phyloP scores from a whole-genome alignment of 441 rosid species.

The Dalechampia spathulata region DNA sequence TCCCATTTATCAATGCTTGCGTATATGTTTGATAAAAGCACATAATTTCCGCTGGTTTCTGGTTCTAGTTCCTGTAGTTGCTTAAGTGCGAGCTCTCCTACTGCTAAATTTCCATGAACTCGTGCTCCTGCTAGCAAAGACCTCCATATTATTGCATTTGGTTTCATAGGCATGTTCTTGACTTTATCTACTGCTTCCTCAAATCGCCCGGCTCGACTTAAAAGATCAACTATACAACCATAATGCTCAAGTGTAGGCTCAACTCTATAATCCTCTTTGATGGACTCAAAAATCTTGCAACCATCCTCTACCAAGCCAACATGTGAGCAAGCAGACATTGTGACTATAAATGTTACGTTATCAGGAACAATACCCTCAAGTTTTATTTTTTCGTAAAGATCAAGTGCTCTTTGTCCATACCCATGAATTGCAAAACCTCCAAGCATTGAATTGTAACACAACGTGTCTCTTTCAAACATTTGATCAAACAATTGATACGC shows the following conservation, averaged over 20 bases:
- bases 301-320: slow-evolving; percentile 49
- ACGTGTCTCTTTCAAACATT: slow-evolving; percentile 33
- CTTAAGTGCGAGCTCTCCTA: slow-evolving; percentile 41
- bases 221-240: slow-evolving; percentile 55
- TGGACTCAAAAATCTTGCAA: slow-evolving; percentile 33
- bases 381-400: slow-evolving; percentile 29
- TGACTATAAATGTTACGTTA: slow-evolving; percentile 39
- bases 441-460: slow-evolving; percentile 53
- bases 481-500: slow-evolving; percentile 44
- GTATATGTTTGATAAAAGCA: slow-evolving; percentile 55
- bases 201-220: slow-evolving; percentile 47
- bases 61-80: slow-evolving; percentile 39
- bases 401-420: slow-evolving; percentile 35
- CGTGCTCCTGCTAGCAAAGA: slow-evolving; percentile 53
- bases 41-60: slow-evolving; percentile 47
- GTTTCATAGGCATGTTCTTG: slow-evolving; percentile 51
- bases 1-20: slow-evolving; percentile 48
- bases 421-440: slow-evolving; percentile 51
- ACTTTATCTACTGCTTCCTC: slow-evolving; percentile 41
- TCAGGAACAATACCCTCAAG: slow-evolving; percentile 38
- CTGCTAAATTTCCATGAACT: slow-evolving; percentile 37
- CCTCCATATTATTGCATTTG: slow-evolving; percentile 51
- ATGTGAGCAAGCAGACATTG: slow-evolving; percentile 51
- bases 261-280: slow-evolving; percentile 24
- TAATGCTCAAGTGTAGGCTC: slow-evolving; percentile 56